phyloP scores from a whole-genome alignment of 306 rosid species.

The Pachyrhizus erosus region DNA sequence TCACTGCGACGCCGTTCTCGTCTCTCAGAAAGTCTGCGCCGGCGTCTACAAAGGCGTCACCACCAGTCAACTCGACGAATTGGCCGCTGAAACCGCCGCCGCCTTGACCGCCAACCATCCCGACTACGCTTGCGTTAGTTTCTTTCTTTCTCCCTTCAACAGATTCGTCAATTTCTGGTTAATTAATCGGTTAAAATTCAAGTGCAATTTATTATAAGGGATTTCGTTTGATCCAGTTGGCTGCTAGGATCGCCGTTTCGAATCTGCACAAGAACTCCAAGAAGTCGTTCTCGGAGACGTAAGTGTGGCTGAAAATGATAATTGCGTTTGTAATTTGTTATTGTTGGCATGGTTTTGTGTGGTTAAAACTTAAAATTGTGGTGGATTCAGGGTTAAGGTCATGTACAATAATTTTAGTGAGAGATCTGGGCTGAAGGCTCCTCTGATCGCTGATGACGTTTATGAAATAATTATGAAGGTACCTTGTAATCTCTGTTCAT shows the following conservation, averaged over 20 bases:
- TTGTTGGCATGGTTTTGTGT: background rate
- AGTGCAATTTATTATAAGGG: background rate
- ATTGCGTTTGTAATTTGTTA: background rate
- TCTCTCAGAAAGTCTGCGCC: slow-evolving; percentile 92
- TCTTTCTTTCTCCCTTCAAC: background rate
- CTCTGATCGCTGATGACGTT: slow-evolving; percentile 80
- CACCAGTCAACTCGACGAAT: slow-evolving; percentile 92
- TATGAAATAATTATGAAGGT: slow-evolving; percentile 72
- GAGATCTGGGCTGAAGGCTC: slow-evolving; percentile 71
- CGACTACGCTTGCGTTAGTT: slow-evolving; percentile 32
- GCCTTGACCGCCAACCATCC: slow-evolving; percentile 93
- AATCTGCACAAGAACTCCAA: slow-evolving; percentile 79
- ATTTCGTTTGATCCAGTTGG: slow-evolving; percentile 60
- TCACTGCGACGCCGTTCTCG: slow-evolving; percentile 89
- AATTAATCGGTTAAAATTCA: background rate
- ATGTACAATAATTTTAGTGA: slow-evolving; percentile 71
- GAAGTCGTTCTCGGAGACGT: slow-evolving; percentile 77
- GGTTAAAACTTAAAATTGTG: background rate
- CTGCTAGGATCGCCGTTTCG: slow-evolving; percentile 81
- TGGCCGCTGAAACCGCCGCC: slow-evolving; percentile 98
- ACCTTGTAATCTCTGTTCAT: background rate
- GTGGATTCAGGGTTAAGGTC: slow-evolving; percentile 59
- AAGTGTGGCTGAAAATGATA: slow-evolving; percentile 26
- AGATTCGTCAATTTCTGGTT: background rate
- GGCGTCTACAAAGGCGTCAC: slow-evolving; percentile 97